Percentiles rank a stretch among this genome's conserved stretches.
These are phyloP conservation scores for Capillidium heterosporum DNA, from an alignment of 371 early-diverging fungal species.

Conservation along the genomic window DNA sequence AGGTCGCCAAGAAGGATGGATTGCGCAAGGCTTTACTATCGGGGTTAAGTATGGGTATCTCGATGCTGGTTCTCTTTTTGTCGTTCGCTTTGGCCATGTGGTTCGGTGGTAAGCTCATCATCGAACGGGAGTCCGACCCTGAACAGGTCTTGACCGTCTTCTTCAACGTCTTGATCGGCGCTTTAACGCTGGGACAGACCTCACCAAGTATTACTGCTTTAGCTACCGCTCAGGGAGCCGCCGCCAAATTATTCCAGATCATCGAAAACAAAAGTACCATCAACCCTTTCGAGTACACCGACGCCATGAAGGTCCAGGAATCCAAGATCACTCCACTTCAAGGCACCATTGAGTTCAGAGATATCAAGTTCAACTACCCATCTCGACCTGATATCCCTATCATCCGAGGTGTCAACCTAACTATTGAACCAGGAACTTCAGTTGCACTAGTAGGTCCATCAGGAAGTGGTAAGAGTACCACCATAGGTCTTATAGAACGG, in stretches of 20 bases:
- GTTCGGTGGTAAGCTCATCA: slow-evolving; percentile 7
- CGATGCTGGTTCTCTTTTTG: neutral
- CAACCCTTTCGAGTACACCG: slow-evolving; percentile 22
- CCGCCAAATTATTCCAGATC: slow-evolving; percentile 38
- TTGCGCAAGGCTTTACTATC: neutral
- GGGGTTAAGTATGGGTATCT: slow-evolving; percentile 2
- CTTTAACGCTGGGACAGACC: neutral
- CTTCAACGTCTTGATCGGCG: slow-evolving; percentile 7
- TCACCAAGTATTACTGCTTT: slow-evolving; percentile 8
- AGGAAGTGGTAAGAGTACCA: slow-evolving; percentile 52
- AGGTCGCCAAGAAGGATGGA: slow-evolving; percentile 1
- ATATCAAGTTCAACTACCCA: slow-evolving; percentile 67
- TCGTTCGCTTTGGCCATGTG: slow-evolving; percentile 7
- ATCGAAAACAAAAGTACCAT: slow-evolving; percentile 31
- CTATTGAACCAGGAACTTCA: slow-evolving; percentile 38
- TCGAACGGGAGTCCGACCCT: neutral
- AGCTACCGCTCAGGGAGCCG: slow-evolving; percentile 63
- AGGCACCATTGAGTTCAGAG: slow-evolving; percentile 34
- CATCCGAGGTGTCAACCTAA: slow-evolving; percentile 46
- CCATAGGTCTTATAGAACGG: slow-evolving; percentile 43
- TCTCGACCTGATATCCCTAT: slow-evolving; percentile 57
- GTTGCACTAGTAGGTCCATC: slow-evolving; percentile 67
- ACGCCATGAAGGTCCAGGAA: slow-evolving; percentile 8
- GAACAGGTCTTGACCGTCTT: slow-evolving; percentile 1
- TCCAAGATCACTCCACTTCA: slow-evolving; percentile 14